Base-by-base conservation (phyloP, 495 filamentous ascomycete genomes). In the Apiosordaria backusii region DNA sequence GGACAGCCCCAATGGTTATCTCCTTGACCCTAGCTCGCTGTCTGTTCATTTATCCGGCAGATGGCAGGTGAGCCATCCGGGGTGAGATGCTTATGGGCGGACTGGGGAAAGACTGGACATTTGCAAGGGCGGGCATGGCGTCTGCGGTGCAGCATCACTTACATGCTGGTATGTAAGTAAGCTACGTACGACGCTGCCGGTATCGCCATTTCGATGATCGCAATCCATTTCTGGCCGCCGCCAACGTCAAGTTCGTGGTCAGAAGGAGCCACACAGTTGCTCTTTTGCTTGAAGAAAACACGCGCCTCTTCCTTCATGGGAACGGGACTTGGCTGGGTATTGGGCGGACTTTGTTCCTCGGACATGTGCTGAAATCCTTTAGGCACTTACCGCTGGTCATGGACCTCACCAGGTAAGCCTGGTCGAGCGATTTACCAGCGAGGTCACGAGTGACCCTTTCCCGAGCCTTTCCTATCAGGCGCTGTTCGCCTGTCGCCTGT, bases 31-130 rank as follows among this genome's bases (percentile, higher is more conserved):
- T 45, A 45, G 35, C 10, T 9, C 1, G 18, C n/a, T 21, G 52
- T 55, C 18, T 55, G n/a, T 19, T 55, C 52, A 55, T 55, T 55
- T 55, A 55, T 55, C 52, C 52, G 52, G 52, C 52, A 55, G 19
- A 55, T 55, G 52, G 52, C 52, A 22, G 52, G 52, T n/a, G 19
- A 55, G 52, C 21, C 19, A 55, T 23, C 22, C 52, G n/a, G 52
- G 52, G 52, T 45, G 13, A 10, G 35, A 45, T 45, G 35, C 35
- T 45, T 4, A 10, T 4, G 29, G 1, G 29, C 10, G 29, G 29
- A 35, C 29, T 35, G 29, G 29, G 29, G 29, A 35, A 35, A 35
- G 3, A 6, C 29, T n/a, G n/a, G n/a, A n/a, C n/a, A n/a, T n/a
- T 6, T 35, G 29, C 5, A 35, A 10, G 10, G 10, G 29, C 27